A percentile compares a stretch with the other conserved stretches of the same genome.
Evolutionary conservation across 1,284 basidiomycete species (phyloP).

Genomic region (Leccinum solheimii): DNA sequence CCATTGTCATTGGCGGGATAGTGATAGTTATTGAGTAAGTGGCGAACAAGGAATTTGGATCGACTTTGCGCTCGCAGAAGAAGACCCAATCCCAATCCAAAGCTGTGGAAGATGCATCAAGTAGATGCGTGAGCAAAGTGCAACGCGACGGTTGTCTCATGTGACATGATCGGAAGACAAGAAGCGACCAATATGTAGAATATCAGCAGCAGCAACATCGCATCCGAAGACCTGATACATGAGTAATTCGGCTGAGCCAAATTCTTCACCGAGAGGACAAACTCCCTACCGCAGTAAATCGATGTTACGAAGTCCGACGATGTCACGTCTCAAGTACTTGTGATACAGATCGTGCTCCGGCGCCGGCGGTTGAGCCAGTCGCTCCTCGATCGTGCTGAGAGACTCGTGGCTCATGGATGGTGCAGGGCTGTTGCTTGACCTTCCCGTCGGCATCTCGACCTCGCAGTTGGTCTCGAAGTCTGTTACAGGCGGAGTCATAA

Average conservation of each 20-base stretch:
- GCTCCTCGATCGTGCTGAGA: constrained; percentile 5
- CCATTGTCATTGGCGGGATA: constrained; percentile 65
- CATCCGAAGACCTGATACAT: constrained; percentile 58
- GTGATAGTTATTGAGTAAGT: constrained; percentile 91
- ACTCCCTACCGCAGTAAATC: constrained; percentile 77
- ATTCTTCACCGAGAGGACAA: constrained; percentile 8
- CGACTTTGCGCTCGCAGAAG: constrained; percentile 84
- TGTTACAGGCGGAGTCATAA: constrained; percentile 46
- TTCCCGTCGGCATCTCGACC: background rate
- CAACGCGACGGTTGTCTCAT: constrained; percentile 49
- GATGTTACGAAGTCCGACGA: constrained; percentile 78
- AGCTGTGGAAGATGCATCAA: constrained; percentile 90
- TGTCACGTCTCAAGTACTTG: constrained; percentile 89
- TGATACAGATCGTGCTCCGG: constrained; percentile 90
- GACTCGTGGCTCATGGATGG: background rate
- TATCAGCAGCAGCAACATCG: constrained; percentile 61
- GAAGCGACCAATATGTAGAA: constrained; percentile 54
- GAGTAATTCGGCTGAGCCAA: constrained; percentile 25
- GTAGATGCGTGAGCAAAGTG: constrained; percentile 82
- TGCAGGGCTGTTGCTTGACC: too few species aligned
- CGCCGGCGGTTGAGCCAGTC: constrained; percentile 33
- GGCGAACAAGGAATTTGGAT: constrained; percentile 88
- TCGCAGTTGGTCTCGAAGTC: constrained; percentile 72
- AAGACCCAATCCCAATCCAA: constrained; percentile 87
- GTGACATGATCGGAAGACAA: constrained; percentile 47